Evolutionary conservation across 2,329 filamentous ascomycete species (phyloP).

Genomic region (Stemphylium lycopersici): DNA sequence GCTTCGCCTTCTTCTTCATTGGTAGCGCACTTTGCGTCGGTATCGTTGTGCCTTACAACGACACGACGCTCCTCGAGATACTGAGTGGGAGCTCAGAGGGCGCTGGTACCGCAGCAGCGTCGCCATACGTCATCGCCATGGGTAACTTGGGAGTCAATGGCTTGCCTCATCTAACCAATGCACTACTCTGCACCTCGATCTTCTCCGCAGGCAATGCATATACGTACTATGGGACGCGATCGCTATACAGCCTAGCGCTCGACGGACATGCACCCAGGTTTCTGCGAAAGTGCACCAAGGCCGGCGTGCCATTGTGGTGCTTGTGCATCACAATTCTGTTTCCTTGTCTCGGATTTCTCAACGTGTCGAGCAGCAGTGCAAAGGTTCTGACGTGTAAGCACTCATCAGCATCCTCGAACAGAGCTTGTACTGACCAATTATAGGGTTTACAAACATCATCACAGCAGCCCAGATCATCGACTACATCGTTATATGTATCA

Average conservation of each 20-base stretch:
- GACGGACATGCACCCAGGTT: slow-evolving; percentile 60
- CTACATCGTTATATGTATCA: too few relatives aligned
- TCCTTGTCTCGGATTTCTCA: slow-evolving; percentile 73
- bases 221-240: slow-evolving; percentile 60
- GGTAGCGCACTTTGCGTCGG: slow-evolving; percentile 53
- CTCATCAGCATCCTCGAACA: too few relatives aligned
- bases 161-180: slow-evolving; percentile 65
- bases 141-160: slow-evolving; percentile 58
- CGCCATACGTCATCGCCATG: slow-evolving; percentile 69
- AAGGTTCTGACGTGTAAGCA: slow-evolving; percentile 62
- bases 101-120: slow-evolving; percentile 57
- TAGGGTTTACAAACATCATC: too few relatives aligned
- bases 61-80: slow-evolving; percentile 63
- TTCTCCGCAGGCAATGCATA: slow-evolving; percentile 64
- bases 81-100: slow-evolving; percentile 54
- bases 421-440: too few relatives aligned
- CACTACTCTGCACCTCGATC: slow-evolving; percentile 59
- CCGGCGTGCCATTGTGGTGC: slow-evolving; percentile 75
- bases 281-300: slow-evolving; percentile 63
- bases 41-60: slow-evolving; percentile 64
- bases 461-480: too few relatives aligned
- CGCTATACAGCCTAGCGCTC: slow-evolving; percentile 59
- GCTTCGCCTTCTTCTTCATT: slow-evolving; percentile 55
- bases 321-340: slow-evolving; percentile 70
- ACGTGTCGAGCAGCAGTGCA: slow-evolving; percentile 70